Evolutionary conservation across 2,329 filamentous ascomycete species (phyloP), one percentile per base, ranked within the genome.

Genomic region (Fusarium sp.): DNA sequence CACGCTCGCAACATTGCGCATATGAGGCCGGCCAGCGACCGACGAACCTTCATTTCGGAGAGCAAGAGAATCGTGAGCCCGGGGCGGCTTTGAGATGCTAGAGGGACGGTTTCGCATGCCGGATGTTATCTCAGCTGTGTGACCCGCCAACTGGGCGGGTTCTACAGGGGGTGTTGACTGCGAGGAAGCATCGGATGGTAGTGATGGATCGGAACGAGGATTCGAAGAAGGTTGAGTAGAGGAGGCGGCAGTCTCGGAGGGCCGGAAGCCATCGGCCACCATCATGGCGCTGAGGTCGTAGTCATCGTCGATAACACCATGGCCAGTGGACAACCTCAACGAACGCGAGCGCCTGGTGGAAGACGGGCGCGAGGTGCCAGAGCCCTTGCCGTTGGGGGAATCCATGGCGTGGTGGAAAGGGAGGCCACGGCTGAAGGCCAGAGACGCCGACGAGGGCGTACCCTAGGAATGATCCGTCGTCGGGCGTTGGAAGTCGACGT

Each of bases 51-150:
- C 88, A 70, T 90, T 85, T 56, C 86, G 84, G 38, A 90, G 82
- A 10, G 87, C 82, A 18, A 90, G 83, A 18, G 87, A 86, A 69
- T 89, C 88, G 29, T 85, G 82, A 8, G 80, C 82, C 14, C 82
- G 83, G 6, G 84, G 84, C n/a, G 87, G 84, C 71, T 92, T 92
- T 16, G 87, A 83, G 57, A 87, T 87, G 79, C 89, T 91, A 5
- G 88, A 89, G 40, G 88, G 85, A 66, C 87, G 84, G 66, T 80
- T 80, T 34, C 79, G 72, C 60, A 75, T 74, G 14, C 69, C 69
- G 24, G 72, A 29, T 18, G 60, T 37, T 14, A 64, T 74, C 69
- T 80, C 78, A 3, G 24, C 67, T 61, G 42, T 59, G 69, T 47
- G 66, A 61, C 40, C 65, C 14, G 31, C 60, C 10, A 52, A 42